Conservation (phyloP, 495 filamentous ascomycete species). For the Pseudomonodictys pantanalensis region DNA sequence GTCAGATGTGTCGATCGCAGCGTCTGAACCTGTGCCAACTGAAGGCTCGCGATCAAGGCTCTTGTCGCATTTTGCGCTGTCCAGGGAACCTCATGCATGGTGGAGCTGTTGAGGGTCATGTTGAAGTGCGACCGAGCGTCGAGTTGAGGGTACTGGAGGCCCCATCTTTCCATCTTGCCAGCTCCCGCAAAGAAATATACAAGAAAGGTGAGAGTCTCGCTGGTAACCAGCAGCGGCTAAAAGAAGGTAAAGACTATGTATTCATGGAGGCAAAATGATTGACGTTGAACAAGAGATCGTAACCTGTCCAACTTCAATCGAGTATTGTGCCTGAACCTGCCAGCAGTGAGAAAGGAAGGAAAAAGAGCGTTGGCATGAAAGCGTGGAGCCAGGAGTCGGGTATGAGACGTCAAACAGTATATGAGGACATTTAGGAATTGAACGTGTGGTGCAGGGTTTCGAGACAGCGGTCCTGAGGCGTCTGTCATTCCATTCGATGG, state of each 20-base stretch:
- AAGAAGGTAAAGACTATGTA: constrained; percentile 30
- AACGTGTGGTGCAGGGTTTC: constrained; percentile 32
- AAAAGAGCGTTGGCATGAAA: constrained; percentile 36
- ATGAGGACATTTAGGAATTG: constrained; percentile 28
- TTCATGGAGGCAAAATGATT: constrained; percentile 32
- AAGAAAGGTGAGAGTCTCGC: constrained; percentile 23
- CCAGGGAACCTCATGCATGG: constrained; percentile 15
- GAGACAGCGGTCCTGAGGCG: constrained; percentile 35
- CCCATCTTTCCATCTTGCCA: constrained; percentile 35
- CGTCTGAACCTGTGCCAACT: constrained; percentile 27
- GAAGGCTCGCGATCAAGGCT: constrained; percentile 28
- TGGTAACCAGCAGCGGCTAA: constrained; percentile 35
- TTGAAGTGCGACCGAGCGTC: constrained; percentile 26
- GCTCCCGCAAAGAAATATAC: constrained; percentile 30
- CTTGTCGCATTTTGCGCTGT: constrained; percentile 27
- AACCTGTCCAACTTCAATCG: constrained; percentile 33
- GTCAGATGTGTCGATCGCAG: constrained; percentile 34
- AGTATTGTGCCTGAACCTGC: constrained; percentile 35
- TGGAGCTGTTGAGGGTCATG: constrained; percentile 29
- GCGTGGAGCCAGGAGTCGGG: constrained; percentile 21
- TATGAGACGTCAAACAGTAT: constrained; percentile 38
- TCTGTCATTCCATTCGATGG: constrained; percentile 32
- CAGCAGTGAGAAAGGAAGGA: constrained; percentile 32
- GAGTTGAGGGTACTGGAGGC: constrained; percentile 12
- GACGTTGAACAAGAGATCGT: constrained; percentile 31